Evolutionary conservation across 2,329 filamentous ascomycete genomes (phyloP).

Genomic region (Calonectria hawksworthii): DNA sequence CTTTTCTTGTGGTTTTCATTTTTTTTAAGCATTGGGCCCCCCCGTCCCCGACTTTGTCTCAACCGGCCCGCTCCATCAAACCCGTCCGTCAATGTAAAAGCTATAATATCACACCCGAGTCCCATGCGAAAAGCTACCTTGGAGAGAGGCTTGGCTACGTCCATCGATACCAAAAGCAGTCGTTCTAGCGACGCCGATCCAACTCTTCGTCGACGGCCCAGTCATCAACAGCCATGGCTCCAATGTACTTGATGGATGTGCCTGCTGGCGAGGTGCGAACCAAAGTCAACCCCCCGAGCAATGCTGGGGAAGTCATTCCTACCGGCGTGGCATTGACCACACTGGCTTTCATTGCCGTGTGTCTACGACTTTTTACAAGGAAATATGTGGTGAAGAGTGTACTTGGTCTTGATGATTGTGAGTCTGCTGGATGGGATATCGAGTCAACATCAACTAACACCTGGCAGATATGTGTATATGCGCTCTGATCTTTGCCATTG

Average conservation of each 20-base stretch:
- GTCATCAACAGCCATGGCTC: conserved; percentile 49
- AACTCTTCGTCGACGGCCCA: not conserved
- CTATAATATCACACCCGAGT: conserved; percentile 34
- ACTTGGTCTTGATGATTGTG: conserved; percentile 48
- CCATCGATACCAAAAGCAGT: conserved; percentile 26
- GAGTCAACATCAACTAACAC: not conserved
- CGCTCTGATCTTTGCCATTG: conserved; percentile 41
- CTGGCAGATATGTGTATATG: conserved; percentile 42
- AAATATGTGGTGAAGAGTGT: conserved; percentile 45
- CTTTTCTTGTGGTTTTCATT: conserved; percentile 7
- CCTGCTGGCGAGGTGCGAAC: conserved; percentile 43
- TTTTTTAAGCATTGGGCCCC: conserved; percentile 12
- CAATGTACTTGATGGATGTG: conserved; percentile 65
- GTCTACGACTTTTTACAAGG: conserved; percentile 46
- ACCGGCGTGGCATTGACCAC: conserved; percentile 41
- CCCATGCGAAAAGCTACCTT: conserved; percentile 22
- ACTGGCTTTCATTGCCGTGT: conserved; percentile 40
- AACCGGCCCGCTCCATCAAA: conserved; percentile 8
- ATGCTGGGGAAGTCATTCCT: conserved; percentile 38
- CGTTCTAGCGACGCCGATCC: conserved; percentile 22
- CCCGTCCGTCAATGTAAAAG: not conserved
- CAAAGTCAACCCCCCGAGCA: conserved; percentile 38
- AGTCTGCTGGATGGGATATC: conserved; percentile 3
- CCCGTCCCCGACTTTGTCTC: conserved; percentile 15
- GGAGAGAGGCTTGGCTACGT: conserved; percentile 22